Evolutionary conservation across 1,284 basidiomycete species (phyloP).

Genomic region (Leccinum subrobustum): DNA sequence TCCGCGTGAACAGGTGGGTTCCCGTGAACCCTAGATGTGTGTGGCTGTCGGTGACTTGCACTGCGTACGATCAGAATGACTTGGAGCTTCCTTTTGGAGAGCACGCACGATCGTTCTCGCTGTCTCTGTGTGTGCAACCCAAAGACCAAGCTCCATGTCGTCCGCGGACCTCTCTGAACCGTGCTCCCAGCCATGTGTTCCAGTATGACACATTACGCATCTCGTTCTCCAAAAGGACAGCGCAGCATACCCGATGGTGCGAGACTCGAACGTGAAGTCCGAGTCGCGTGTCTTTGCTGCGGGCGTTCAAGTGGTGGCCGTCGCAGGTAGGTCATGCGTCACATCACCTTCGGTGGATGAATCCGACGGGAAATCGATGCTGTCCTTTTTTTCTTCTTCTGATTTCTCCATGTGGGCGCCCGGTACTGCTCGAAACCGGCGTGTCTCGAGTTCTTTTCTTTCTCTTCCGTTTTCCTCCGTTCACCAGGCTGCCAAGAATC

Average conservation of each 20-base stretch:
- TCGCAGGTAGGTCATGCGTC: conserved; percentile 4
- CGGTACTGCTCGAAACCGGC: conserved; percentile 1
- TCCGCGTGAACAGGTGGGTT: conserved; percentile 15
- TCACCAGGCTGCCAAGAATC: conserved; percentile 11
- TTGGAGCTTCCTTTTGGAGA: conserved; percentile 36
- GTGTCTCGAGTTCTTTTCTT: not conserved
- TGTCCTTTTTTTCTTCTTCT: conserved; percentile 6
- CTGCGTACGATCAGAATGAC: conserved; percentile 9
- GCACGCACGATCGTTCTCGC: conserved; percentile 40
- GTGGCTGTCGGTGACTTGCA: conserved; percentile 8
- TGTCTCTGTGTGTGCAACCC: conserved; percentile 2
- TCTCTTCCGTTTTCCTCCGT: not conserved
- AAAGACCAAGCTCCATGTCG: conserved; percentile 28
- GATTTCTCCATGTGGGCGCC: not conserved
- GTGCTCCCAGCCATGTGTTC: conserved; percentile 41
- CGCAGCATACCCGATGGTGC: conserved; percentile 24
- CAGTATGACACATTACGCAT: conserved; percentile 46
- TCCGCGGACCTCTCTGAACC: conserved; percentile 44
- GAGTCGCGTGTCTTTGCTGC: conserved; percentile 6
- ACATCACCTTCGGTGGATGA: conserved; percentile 1
- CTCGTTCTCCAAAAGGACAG: conserved; percentile 41
- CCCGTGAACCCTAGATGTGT: not conserved
- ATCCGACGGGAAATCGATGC: conserved; percentile 4
- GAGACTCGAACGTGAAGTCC: conserved; percentile 7
- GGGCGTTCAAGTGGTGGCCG: conserved; percentile 9